Evolutionary conservation across 345 rosid species (phyloP).

Genomic region (Salix dunnii): DNA sequence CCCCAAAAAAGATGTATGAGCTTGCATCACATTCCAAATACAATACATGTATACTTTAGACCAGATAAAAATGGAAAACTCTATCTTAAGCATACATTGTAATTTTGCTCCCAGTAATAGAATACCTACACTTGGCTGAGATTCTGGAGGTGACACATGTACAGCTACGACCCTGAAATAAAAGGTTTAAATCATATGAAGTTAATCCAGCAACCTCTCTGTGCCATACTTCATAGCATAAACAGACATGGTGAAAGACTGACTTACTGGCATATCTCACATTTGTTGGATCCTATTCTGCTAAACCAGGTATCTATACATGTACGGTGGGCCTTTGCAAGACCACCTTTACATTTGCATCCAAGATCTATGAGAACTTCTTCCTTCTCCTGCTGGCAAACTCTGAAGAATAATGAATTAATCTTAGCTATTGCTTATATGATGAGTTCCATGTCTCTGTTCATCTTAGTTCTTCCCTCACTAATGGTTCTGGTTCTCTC

Average conservation of each 20-base stretch:
- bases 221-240: not conserved
- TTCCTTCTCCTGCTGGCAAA: conserved; percentile 88
- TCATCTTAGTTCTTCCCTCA: not conserved
- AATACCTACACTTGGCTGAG: conserved; percentile 61
- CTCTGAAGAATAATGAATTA: conserved; percentile 36
- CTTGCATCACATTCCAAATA: not conserved
- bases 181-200: conserved; percentile 10
- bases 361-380: conserved; percentile 77
- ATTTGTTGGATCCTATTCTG: conserved; percentile 77
- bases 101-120: conserved; percentile 9
- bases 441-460: not conserved
- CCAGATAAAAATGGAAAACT: conserved; percentile 4
- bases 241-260: conserved; percentile 25
- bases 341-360: conserved; percentile 83
- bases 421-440: not conserved
- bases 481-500: not conserved
- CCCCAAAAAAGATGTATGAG: not conserved
- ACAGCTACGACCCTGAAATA: conserved; percentile 60
- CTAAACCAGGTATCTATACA: conserved; percentile 89
- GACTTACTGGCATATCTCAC: conserved; percentile 90
- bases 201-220: not conserved
- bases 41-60: not conserved
- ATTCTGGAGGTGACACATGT: conserved; percentile 69
- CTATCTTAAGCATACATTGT: not conserved
- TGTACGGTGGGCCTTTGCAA: conserved; percentile 68